These are phyloP conservation scores for Coleophoma eucalyptorum DNA, from an alignment of 2,329 filamentous ascomycete genomes.

Conservation along the genomic window DNA sequence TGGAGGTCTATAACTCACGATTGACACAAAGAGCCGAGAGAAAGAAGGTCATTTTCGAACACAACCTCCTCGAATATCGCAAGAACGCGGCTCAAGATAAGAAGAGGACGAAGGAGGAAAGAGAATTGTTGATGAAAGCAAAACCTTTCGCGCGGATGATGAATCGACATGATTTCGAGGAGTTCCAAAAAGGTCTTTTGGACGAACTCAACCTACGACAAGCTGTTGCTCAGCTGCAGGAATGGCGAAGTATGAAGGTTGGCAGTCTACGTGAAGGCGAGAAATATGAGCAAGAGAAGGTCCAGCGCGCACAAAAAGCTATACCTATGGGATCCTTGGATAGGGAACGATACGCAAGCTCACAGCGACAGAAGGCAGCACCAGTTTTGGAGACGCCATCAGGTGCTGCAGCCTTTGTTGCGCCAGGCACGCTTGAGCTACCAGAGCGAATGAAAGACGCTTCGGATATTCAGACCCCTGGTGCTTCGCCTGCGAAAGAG, in stretches of 20 bases:
- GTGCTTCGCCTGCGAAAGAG: not conserved
- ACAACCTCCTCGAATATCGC: constrained; percentile 87
- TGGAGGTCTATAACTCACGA: constrained; percentile 95
- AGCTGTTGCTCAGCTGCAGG: constrained; percentile 86
- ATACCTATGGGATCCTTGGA: constrained; percentile 80
- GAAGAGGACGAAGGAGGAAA: constrained; percentile 93
- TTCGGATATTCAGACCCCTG: constrained; percentile 15
- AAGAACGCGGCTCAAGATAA: constrained; percentile 90
- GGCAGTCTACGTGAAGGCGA: constrained; percentile 82
- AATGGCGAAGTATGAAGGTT: constrained; percentile 85
- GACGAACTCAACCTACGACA: constrained; percentile 90
- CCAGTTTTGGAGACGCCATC: constrained; percentile 65
- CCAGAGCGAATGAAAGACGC: constrained; percentile 30
- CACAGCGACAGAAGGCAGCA: constrained; percentile 65
- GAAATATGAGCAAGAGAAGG: constrained; percentile 90
- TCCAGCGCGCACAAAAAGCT: constrained; percentile 64
- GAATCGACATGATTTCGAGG: constrained; percentile 87
- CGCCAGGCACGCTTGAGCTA: constrained; percentile 66
- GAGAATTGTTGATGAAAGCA: constrained; percentile 84
- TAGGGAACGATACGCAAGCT: constrained; percentile 69
- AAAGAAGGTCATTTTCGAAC: constrained; percentile 96
- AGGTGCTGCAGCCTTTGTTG: constrained; percentile 72
- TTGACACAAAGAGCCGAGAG: constrained; percentile 87
- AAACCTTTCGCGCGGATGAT: constrained; percentile 97
- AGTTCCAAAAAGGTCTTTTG: constrained; percentile 77